phyloP scores from a whole-genome alignment of 192 early-diverging fungal genomes.

The Entomortierella beljakovae region DNA sequence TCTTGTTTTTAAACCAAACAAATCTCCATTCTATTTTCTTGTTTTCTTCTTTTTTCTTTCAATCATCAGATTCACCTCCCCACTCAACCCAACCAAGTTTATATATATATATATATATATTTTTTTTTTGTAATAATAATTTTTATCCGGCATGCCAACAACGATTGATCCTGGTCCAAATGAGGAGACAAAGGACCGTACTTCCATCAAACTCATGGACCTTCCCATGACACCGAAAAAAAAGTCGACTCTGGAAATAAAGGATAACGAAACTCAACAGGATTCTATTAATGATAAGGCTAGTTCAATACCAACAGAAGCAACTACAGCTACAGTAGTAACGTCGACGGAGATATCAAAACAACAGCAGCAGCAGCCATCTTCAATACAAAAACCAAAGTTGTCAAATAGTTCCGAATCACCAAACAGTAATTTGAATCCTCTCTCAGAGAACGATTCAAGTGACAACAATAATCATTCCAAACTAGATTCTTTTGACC shows the following conservation, averaged over 20 bases:
- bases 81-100: background rate
- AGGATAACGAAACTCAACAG: background rate
- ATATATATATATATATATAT: too few relatives aligned
- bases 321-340: background rate
- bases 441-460: too few relatives aligned
- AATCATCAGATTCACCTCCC: conserved; percentile 1
- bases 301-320: background rate
- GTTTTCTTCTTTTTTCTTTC: conserved; percentile 4
- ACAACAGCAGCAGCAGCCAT: conserved; percentile 2
- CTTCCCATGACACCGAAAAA: conserved; percentile 41
- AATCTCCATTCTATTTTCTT: background rate
- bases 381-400: conserved; percentile 17
- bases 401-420: conserved; percentile 1
- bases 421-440: too few relatives aligned
- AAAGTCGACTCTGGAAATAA: background rate
- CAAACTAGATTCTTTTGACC: background rate
- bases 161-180: conserved; percentile 5
- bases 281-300: background rate
- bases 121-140: background rate
- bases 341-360: too few relatives aligned
- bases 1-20: background rate
- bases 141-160: conserved; percentile 10
- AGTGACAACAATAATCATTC: conserved; percentile 6
- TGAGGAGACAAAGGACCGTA: conserved; percentile 39
- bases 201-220: conserved; percentile 52